These are phyloP conservation scores for Aspergillus tamarii DNA, from an alignment of 2,329 filamentous ascomycete species.

Conservation along the genomic window DNA sequence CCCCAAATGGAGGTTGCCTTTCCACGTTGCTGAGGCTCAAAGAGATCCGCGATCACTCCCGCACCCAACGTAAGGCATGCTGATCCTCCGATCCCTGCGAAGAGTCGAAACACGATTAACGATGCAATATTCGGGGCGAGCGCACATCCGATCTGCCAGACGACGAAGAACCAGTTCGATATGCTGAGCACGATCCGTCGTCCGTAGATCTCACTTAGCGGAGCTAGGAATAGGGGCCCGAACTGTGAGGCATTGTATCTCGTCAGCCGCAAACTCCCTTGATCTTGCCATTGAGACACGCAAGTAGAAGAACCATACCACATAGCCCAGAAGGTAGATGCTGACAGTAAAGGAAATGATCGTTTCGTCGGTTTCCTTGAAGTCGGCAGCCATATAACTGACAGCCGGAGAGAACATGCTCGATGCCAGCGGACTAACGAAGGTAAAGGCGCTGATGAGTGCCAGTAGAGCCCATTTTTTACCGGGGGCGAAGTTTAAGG, in stretches of 20 bases:
- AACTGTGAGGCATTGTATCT: slow-evolving; percentile 40
- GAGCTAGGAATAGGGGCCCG: slow-evolving; percentile 66
- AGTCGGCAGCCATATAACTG: slow-evolving; percentile 26
- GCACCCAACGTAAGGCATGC: slow-evolving; percentile 47
- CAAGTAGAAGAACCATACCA: slow-evolving; percentile 23
- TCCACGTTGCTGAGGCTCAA: slow-evolving; percentile 46
- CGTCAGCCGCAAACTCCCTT: neutral
- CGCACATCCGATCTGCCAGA: slow-evolving; percentile 63
- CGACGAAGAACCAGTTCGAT: slow-evolving; percentile 60
- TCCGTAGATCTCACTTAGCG: slow-evolving; percentile 66
- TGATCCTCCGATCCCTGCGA: slow-evolving; percentile 52
- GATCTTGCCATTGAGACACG: neutral
- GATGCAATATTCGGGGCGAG: slow-evolving; percentile 60
- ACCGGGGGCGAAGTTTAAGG: slow-evolving; percentile 53
- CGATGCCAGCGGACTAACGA: slow-evolving; percentile 37
- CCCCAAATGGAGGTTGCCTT: slow-evolving; percentile 48
- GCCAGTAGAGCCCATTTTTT: slow-evolving; percentile 32
- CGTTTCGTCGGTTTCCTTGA: slow-evolving; percentile 26
- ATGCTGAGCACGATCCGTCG: slow-evolving; percentile 61
- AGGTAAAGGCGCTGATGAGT: slow-evolving; percentile 33
- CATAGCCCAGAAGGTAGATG: slow-evolving; percentile 36
- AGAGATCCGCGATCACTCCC: slow-evolving; percentile 51
- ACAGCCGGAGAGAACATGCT: slow-evolving; percentile 38
- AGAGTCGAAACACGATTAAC: slow-evolving; percentile 66
- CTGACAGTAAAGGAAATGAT: slow-evolving; percentile 35